These are phyloP conservation scores for Candida nonsorbophila DNA, from an alignment of 805 yeast species.

Conservation along the genomic window DNA sequence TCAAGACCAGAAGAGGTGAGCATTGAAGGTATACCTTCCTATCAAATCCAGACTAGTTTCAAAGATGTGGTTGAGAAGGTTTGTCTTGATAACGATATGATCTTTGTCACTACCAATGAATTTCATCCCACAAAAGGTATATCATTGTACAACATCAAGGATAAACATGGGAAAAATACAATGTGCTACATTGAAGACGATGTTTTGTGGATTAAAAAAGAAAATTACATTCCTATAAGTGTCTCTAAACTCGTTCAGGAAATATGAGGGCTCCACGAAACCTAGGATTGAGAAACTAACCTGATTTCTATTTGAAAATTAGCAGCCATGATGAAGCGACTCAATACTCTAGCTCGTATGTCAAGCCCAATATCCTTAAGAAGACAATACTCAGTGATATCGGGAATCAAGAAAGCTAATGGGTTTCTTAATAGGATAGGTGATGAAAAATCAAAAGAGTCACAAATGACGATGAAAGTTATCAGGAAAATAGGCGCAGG, in stretches of 20 bases:
- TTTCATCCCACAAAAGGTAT: conserved; percentile 35
- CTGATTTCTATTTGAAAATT: no score
- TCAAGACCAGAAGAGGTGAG: conserved; percentile 5
- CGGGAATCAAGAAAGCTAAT: conserved; percentile 16
- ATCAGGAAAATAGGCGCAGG: conserved; percentile 18
- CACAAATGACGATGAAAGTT: conserved; percentile 19
- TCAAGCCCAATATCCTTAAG: background rate
- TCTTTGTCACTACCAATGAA: conserved; percentile 28
- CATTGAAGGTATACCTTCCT: conserved; percentile 37
- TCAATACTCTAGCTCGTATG: no score
- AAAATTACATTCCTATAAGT: no score
- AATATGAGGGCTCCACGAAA: no score
- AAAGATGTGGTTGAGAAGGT: conserved; percentile 57
- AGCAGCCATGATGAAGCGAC: no score
- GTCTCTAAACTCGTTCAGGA: no score
- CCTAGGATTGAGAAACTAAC: no score
- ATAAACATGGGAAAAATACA: conserved; percentile 8
- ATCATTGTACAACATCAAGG: conserved; percentile 38
- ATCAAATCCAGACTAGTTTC: conserved; percentile 24
- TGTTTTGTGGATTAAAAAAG: conserved; percentile 46
- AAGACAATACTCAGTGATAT: conserved; percentile 9
- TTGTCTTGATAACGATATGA: conserved; percentile 48
- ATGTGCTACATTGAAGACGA: conserved; percentile 53
- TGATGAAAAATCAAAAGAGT: conserved; percentile 25
- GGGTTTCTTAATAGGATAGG: conserved; percentile 23